Evolutionary conservation across 2,329 filamentous ascomycete genomes (phyloP).

Genomic region (Diaporthe sp.): DNA sequence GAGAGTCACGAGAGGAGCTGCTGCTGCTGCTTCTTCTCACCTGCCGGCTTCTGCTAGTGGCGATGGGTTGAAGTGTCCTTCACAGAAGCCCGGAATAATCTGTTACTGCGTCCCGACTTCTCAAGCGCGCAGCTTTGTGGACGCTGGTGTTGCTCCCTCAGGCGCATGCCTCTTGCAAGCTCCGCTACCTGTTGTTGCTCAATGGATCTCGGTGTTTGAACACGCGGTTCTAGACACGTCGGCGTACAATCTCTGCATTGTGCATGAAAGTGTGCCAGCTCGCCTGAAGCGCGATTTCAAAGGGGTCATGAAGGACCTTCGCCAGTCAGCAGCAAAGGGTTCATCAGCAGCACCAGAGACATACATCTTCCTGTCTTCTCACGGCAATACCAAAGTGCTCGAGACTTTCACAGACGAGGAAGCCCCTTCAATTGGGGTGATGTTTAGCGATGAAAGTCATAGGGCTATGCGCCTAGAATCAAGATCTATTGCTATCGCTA

Average conservation of each 20-base stretch:
- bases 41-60: background rate
- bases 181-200: background rate
- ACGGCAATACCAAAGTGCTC: background rate
- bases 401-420: background rate
- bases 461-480: accelerated
- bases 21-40: background rate
- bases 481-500: background rate
- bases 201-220: background rate
- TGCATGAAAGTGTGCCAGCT: background rate
- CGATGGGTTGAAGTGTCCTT: background rate
- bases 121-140: background rate
- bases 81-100: accelerated
- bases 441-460: background rate
- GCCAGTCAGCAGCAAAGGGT: background rate
- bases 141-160: background rate
- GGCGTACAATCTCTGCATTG: background rate
- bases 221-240: background rate
- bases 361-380: background rate
- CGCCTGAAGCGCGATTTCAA: background rate
- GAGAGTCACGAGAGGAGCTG: accelerated
- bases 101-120: background rate
- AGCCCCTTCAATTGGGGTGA: accelerated
- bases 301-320: background rate
- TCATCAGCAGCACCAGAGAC: background rate
- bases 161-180: background rate